Evolutionary conservation across 345 rosid genomes (phyloP), one percentile per base, ranked within the genome.

Genomic region (Pseudoturritis turrita): DNA sequence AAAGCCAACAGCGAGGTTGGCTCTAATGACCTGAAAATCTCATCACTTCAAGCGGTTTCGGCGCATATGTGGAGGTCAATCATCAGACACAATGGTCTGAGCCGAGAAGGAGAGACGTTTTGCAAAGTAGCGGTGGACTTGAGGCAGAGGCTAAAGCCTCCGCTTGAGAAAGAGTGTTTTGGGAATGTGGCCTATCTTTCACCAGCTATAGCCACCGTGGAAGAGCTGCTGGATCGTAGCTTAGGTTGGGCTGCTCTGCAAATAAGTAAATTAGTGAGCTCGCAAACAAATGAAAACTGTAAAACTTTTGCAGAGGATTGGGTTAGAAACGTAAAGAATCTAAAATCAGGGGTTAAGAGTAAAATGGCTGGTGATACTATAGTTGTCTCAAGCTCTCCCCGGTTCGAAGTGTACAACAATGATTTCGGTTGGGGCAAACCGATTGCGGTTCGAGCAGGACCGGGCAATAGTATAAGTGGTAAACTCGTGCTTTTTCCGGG

Each of bases 21-120:
- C 37, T 56, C 73, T 2, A 9, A 13, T 65, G 63, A 62, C 63
- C 1, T 11, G 1, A 59, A 19, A 2, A 65, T 83, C 36, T 84
- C 85, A 12, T 80, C 83, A 12, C 77, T 84, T 50, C 90, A 86
- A 72, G 80, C 80, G 28, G 55, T 86, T 1, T 39, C 68, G 0
- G 65, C 81, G 10, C 83, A 82, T 67, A 4, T 86, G 17, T 84
- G 86, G 90, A 21, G 66, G 12, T 60, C 76, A 2, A 39, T 61
- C 7, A 29, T 58, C 26, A 78, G 65, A 0, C 50, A 37, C 26
- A 60, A 67, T 44, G 31, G 11, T 4, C 1, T 62, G 0, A 70
- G 61, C 10, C 55, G 69, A 8, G 46, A 75, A 2, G 53, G 23
- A 70, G 71, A 79, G 25, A 52, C 50, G 1, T 1, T 0, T 8